Evolutionary conservation across 306 rosid species (phyloP).

Genomic region (Delonix regia): DNA sequence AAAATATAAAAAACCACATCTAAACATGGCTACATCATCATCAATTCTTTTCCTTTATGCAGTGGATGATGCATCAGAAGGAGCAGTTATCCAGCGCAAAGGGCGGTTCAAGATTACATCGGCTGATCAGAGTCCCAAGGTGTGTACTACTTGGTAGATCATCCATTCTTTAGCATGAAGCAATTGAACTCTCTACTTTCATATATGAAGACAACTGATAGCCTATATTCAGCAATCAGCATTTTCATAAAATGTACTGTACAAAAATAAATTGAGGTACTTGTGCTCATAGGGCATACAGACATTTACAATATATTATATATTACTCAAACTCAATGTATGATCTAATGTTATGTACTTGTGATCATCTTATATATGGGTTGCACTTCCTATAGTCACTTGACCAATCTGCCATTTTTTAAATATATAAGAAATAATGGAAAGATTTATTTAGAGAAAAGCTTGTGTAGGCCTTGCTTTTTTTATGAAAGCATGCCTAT

Average conservation of each 20-base stretch:
- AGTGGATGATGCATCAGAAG: conserved; percentile 88
- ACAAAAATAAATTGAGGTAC: neutral
- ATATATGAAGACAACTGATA: neutral
- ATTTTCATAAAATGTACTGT: neutral
- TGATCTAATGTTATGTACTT: neutral
- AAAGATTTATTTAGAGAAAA: neutral
- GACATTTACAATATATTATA: neutral
- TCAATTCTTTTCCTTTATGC: conserved; percentile 29
- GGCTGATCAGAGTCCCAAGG: conserved; percentile 87
- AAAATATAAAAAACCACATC: conserved; percentile 21
- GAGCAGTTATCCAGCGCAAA: conserved; percentile 74
- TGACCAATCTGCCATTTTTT: neutral
- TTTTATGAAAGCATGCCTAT: neutral
- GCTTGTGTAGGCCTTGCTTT: neutral
- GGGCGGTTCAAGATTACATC: conserved; percentile 95
- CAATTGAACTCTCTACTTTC: conserved; percentile 9
- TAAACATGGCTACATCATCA: neutral
- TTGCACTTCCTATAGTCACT: neutral
- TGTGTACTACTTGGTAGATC: conserved; percentile 34
- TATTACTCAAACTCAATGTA: neutral
- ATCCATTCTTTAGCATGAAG: neutral
- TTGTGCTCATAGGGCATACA: neutral
- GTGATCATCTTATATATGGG: neutral
- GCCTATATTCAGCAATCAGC: neutral
- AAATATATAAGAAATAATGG: neutral